phyloP scores from a whole-genome alignment of 2,329 filamentous ascomycete species.

The Acrocalymma vagum region DNA sequence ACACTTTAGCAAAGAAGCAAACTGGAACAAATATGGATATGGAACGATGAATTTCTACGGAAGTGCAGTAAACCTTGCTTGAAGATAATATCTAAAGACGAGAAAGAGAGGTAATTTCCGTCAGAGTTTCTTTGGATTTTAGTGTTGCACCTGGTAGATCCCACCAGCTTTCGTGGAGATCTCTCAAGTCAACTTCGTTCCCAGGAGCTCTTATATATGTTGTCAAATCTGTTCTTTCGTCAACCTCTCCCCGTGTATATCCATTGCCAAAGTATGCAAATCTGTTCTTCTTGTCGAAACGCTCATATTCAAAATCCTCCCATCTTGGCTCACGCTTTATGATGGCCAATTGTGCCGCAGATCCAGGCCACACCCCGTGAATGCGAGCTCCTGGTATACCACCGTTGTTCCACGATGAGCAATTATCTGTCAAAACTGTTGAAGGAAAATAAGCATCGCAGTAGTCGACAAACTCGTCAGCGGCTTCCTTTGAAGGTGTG shows the following conservation, averaged over 20 bases:
- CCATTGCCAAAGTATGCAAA: slow-evolving; percentile 75
- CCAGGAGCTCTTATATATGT: slow-evolving; percentile 66
- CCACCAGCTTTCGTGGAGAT: slow-evolving; percentile 74
- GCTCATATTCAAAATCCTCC: slow-evolving; percentile 67
- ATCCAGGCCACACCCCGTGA: slow-evolving; percentile 75
- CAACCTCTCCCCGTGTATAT: slow-evolving; percentile 67
- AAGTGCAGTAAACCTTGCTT: too few species aligned
- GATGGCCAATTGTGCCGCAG: slow-evolving; percentile 68
- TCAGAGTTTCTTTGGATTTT: slow-evolving; percentile 14
- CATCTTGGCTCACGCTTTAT: slow-evolving; percentile 65
- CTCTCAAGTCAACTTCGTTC: slow-evolving; percentile 66
- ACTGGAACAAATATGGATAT: too few species aligned
- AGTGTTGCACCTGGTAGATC: slow-evolving; percentile 35
- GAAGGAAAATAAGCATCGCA: slow-evolving; percentile 59
- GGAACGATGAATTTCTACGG: too few species aligned
- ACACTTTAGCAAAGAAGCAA: too few species aligned
- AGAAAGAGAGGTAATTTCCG: neutral
- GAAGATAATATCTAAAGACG: neutral
- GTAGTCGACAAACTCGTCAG: slow-evolving; percentile 71
- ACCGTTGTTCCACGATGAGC: slow-evolving; percentile 77
- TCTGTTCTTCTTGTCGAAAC: slow-evolving; percentile 56
- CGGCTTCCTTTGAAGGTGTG: slow-evolving; percentile 63
- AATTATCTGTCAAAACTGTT: slow-evolving; percentile 67
- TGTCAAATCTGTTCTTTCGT: slow-evolving; percentile 67
- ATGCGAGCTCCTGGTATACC: slow-evolving; percentile 66